phyloP scores from a whole-genome alignment of 106 monocot genomes.

The Ottelia alismoides region DNA sequence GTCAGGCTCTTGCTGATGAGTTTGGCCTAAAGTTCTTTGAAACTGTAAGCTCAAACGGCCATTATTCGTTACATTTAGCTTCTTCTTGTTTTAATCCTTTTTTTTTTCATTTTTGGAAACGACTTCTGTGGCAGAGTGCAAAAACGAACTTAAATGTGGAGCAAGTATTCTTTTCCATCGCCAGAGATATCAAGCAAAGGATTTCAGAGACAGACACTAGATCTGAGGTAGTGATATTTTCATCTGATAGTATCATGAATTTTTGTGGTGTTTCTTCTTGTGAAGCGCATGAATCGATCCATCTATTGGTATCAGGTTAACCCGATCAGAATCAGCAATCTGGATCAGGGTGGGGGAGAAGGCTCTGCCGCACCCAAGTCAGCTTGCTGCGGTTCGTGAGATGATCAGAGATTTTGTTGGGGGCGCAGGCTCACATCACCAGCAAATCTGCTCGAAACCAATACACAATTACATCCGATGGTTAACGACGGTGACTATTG shows the following conservation, averaged over 20 bases:
- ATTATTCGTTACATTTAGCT: too few relatives aligned
- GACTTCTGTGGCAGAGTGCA: slow-evolving; percentile 64
- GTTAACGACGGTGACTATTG: too few relatives aligned
- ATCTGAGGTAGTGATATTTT: slow-evolving; percentile 82
- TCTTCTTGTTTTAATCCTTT: too few relatives aligned
- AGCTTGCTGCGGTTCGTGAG: slow-evolving; percentile 62
- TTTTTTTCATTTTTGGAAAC: too few relatives aligned
- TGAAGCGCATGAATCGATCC: too few relatives aligned
- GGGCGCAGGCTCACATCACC: too few relatives aligned
- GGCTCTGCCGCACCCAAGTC: slow-evolving; percentile 40
- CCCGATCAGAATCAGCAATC: slow-evolving; percentile 67
- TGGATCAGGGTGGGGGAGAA: slow-evolving; percentile 42
- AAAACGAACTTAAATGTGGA: slow-evolving; percentile 95
- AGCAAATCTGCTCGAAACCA: too few relatives aligned
- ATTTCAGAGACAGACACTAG: slow-evolving; percentile 71
- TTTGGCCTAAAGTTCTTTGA: slow-evolving; percentile 94
- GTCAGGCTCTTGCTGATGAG: slow-evolving; percentile 94
- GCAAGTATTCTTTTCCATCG: slow-evolving; percentile 93
- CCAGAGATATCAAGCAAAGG: slow-evolving; percentile 90
- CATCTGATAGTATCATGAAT: too few relatives aligned
- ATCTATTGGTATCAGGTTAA: too few relatives aligned
- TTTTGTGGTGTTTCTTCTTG: too few relatives aligned
- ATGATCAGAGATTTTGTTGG: too few relatives aligned
- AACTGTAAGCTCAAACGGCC: slow-evolving; percentile 61
- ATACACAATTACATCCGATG: too few relatives aligned